Evolutionary conservation across 176 grass and related monocot genomes (phyloP).

Genomic region (Themeda triandra): DNA sequence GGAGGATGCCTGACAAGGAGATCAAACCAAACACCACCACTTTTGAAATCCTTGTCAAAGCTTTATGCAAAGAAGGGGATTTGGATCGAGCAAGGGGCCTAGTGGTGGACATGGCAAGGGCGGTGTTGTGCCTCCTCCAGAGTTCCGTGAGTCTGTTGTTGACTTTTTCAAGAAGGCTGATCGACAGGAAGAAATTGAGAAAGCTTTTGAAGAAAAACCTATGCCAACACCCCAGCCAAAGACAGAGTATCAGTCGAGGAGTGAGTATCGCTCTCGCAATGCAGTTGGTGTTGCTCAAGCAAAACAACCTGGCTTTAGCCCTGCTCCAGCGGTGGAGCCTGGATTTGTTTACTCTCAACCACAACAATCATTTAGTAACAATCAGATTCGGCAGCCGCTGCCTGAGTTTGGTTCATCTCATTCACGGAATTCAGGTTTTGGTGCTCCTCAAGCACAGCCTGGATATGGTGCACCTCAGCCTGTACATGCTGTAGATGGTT

Average conservation of each 20-base stretch:
- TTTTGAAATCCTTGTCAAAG: constrained; percentile 47
- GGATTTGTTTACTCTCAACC: constrained; percentile 1
- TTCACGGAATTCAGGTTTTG: background rate
- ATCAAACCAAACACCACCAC: constrained; percentile 37
- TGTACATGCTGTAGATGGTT: background rate
- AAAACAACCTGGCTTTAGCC: background rate
- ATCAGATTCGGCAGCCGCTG: background rate
- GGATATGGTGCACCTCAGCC: constrained; percentile 6
- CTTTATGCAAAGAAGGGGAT: constrained; percentile 43
- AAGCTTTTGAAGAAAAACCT: constrained; percentile 44
- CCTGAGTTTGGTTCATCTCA: background rate
- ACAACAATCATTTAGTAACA: background rate
- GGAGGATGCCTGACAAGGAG: constrained; percentile 31
- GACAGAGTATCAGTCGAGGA: background rate
- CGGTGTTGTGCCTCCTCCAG: constrained; percentile 28
- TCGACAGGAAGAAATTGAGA: constrained; percentile 46
- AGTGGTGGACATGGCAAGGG: constrained; percentile 46
- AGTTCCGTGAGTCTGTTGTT: constrained; percentile 32
- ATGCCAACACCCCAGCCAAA: constrained; percentile 20
- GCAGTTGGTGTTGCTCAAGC: background rate
- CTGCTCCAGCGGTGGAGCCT: background rate
- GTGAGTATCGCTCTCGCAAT: background rate
- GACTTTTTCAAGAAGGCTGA: constrained; percentile 35
- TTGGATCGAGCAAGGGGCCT: constrained; percentile 38
- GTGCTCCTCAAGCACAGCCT: background rate